A percentile compares a stretch with the other conserved stretches of the same genome.
These are phyloP conservation scores for Dothistroma pini DNA, from an alignment of 2,329 filamentous ascomycete genomes.

Conservation along the genomic window DNA sequence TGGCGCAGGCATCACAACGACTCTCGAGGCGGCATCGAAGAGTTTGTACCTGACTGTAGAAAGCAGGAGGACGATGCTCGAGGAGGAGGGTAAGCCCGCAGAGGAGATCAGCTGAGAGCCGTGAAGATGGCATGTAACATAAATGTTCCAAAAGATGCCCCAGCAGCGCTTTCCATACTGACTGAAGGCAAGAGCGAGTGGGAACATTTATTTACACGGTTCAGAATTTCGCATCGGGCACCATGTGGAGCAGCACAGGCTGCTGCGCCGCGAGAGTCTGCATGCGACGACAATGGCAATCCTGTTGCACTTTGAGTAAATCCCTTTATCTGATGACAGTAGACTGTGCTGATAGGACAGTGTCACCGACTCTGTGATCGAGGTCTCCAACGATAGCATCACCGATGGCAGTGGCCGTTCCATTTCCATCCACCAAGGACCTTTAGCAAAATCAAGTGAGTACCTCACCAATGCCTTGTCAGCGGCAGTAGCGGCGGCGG, in stretches of 20 bases:
- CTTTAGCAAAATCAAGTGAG: background rate
- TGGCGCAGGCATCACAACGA: constrained; percentile 70
- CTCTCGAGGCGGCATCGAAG: constrained; percentile 76
- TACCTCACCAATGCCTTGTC: constrained; percentile 1
- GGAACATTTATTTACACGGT: background rate
- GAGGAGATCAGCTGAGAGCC: background rate
- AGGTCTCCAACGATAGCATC: background rate
- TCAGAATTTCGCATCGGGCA: background rate
- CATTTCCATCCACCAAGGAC: background rate
- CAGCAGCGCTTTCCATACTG: background rate
- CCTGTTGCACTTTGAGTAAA: background rate
- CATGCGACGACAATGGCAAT: background rate
- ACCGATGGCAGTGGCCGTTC: background rate
- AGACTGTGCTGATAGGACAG: background rate
- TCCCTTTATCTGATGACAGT: background rate
- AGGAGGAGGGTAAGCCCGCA: constrained; percentile 49
- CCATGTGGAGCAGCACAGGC: background rate
- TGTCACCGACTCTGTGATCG: background rate
- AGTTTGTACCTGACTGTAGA: constrained; percentile 87
- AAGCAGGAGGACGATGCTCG: constrained; percentile 72
- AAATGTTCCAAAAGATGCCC: background rate
- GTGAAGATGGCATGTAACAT: background rate
- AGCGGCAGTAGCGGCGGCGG: background rate
- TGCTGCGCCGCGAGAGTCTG: background rate
- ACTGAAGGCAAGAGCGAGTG: background rate